Evolutionary conservation across 345 rosid genomes (phyloP).

Genomic region (Gossypium mustelinum): DNA sequence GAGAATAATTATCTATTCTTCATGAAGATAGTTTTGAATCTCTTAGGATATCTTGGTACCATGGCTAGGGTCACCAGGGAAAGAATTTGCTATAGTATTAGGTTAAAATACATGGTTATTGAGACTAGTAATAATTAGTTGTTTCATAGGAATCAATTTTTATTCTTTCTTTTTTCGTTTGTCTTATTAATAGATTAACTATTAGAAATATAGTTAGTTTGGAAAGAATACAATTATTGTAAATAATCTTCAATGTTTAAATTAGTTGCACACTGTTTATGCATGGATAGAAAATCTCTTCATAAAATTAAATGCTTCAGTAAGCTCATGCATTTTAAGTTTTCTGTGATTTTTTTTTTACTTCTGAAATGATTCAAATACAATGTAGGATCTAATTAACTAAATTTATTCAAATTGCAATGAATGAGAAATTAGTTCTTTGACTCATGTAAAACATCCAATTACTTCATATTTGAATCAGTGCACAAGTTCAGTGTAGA

Average conservation of each 20-base stretch:
- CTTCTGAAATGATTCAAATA: neutral
- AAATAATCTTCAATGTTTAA: neutral
- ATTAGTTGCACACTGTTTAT: neutral
- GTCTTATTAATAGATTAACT: neutral
- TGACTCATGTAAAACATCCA: no score
- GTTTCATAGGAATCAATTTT: neutral
- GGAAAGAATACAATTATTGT: neutral
- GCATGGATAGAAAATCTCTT: neutral
- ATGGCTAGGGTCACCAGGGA: neutral
- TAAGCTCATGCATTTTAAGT: neutral
- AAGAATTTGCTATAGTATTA: neutral
- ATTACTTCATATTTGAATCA: no score
- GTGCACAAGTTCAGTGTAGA: no score
- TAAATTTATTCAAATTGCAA: neutral
- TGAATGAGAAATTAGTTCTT: neutral
- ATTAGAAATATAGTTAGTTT: neutral
- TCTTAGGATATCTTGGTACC: neutral
- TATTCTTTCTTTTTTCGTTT: neutral
- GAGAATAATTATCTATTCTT: neutral
- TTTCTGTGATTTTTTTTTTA: neutral
- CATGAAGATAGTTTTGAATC: neutral
- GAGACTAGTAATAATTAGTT: neutral
- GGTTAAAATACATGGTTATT: neutral
- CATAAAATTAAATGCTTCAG: neutral
- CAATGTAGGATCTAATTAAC: neutral